Conservation (phyloP, 1,284 basidiomycete genomes). For the Trichosporon inkin region DNA sequence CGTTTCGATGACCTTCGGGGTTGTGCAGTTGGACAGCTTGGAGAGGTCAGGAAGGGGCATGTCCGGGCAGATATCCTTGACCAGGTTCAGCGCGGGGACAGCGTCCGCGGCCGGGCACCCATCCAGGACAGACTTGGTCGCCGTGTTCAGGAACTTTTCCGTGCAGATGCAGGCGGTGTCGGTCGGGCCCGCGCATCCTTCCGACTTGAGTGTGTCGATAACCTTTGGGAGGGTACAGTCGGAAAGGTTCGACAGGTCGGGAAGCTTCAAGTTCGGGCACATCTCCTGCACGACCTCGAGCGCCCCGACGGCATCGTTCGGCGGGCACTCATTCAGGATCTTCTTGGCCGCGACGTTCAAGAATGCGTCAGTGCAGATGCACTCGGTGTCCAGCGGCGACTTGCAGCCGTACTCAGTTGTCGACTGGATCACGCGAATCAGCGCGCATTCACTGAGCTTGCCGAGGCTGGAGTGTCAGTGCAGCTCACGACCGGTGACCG, state of each 20-base stretch:
- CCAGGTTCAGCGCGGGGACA: neutral
- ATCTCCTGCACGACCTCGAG: constrained; percentile 4
- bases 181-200: constrained; percentile 1
- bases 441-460: constrained; percentile 3
- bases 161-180: constrained; percentile 13
- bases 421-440: neutral
- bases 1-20: neutral
- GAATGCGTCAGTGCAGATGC: neutral
- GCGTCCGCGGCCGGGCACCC: neutral
- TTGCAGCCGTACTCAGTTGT: neutral
- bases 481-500: neutral
- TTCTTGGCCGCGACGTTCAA: too few species aligned
- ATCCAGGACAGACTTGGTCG: too few species aligned
- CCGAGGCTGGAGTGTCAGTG: neutral
- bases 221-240: neutral
- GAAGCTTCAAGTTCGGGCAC: constrained; percentile 10
- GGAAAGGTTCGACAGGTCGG: constrained; percentile 1
- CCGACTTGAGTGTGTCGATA: neutral
- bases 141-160: too few species aligned
- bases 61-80: constrained; percentile 9
- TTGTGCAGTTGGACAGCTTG: neutral
- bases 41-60: constrained; percentile 8
- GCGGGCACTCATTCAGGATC: too few species aligned
- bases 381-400: constrained; percentile 12
- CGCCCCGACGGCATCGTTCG: neutral